Evolutionary conservation across 2,329 filamentous ascomycete genomes (phyloP).

Genomic region (Colletotrichum acutatum): DNA sequence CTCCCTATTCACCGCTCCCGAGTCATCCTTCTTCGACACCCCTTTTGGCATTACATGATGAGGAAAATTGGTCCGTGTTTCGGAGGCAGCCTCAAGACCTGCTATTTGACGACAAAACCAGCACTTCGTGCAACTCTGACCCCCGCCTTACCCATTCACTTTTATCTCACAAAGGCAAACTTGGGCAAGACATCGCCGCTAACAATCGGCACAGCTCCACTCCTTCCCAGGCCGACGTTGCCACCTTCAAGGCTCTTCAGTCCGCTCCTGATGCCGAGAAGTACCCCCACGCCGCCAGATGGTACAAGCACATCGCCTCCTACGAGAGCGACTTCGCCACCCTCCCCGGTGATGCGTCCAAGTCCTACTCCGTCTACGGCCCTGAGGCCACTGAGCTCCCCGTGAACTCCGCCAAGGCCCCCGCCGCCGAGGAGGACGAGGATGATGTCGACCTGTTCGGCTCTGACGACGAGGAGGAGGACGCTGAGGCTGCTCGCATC

Average conservation of each 20-base stretch:
- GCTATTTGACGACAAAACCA: conserved; percentile 81
- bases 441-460: conserved; percentile 95
- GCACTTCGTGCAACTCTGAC: conserved; percentile 81
- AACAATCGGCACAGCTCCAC: conserved; percentile 54
- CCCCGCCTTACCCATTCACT: conserved; percentile 15
- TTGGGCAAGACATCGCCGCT: conserved; percentile 12
- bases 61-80: conserved; percentile 96
- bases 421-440: conserved; percentile 76
- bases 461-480: conserved; percentile 93
- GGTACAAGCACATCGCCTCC: conserved; percentile 98
- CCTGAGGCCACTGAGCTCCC: conserved; percentile 83
- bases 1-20: neutral
- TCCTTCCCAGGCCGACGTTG: conserved; percentile 95
- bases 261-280: conserved; percentile 81
- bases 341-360: conserved; percentile 90
- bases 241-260: conserved; percentile 90
- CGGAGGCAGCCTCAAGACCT: conserved; percentile 94
- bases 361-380: conserved; percentile 90
- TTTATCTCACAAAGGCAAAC: conserved; percentile 1
- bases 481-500: conserved; percentile 84
- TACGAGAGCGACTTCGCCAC: conserved; percentile 93
- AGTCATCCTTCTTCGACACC: neutral
- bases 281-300: conserved; percentile 94
- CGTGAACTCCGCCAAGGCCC: conserved; percentile 87
- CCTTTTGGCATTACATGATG: conserved; percentile 67